phyloP scores from a whole-genome alignment of 345 rosid species.

The Bretschneidera sinensis region DNA sequence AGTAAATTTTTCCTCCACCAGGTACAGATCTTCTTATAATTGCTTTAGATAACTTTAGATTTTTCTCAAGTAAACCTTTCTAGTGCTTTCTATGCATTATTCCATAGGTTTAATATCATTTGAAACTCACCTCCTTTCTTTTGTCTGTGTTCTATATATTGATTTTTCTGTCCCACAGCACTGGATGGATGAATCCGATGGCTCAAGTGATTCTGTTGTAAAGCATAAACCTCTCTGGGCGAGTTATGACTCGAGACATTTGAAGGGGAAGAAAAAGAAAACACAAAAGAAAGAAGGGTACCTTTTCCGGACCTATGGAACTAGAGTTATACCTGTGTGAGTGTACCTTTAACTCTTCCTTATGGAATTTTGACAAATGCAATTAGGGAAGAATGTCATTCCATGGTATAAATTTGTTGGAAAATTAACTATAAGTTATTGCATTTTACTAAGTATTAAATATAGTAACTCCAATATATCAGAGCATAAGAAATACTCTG shows the following conservation, averaged over 20 bases:
- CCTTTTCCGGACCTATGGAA: conserved; percentile 83
- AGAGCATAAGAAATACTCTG: background rate
- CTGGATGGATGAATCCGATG: conserved; percentile 78
- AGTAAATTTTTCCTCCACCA: conserved; percentile 85
- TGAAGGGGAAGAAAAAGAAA: conserved; percentile 59
- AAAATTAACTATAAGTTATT: background rate
- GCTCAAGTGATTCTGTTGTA: conserved; percentile 68
- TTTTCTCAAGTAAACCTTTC: background rate
- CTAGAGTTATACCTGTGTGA: conserved; percentile 98
- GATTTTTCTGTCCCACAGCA: conserved; percentile 41
- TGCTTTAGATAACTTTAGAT: conserved; percentile 3
- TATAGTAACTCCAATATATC: background rate
- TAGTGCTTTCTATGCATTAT: background rate
- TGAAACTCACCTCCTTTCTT: background rate
- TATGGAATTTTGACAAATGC: background rate
- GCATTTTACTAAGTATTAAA: background rate
- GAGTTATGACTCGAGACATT: conserved; percentile 43
- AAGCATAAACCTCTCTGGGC: conserved; percentile 98
- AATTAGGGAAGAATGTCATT: background rate
- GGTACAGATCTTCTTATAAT: conserved; percentile 40
- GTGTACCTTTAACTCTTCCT: conserved; percentile 31
- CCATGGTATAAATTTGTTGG: background rate
- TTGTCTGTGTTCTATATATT: conserved; percentile 14
- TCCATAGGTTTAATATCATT: too few species aligned
- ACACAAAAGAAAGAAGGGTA: conserved; percentile 61